Percentiles rank a stretch among this genome's conserved stretches.
These are phyloP conservation scores for Colletotrichum noveboracense DNA, from an alignment of 2,329 filamentous ascomycete species.

Conservation along the genomic window DNA sequence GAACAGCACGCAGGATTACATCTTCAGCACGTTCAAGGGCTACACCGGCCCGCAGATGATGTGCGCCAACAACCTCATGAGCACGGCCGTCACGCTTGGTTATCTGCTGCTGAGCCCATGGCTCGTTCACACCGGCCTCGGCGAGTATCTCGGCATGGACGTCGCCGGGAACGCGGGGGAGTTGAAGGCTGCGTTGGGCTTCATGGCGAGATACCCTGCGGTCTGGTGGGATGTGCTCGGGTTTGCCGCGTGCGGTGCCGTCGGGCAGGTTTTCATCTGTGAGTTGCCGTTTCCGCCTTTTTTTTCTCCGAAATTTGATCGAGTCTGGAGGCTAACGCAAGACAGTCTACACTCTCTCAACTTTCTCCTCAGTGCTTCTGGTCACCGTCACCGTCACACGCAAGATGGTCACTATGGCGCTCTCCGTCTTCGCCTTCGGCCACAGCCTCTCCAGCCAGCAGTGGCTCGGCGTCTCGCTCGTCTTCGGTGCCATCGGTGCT, in stretches of 20 bases:
- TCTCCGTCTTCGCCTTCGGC: constrained; percentile 94
- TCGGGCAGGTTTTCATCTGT: constrained; percentile 97
- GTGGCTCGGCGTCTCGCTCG: constrained; percentile 89
- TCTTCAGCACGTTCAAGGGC: constrained; percentile 79
- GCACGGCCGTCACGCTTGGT: constrained; percentile 73
- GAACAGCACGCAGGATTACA: constrained; percentile 95
- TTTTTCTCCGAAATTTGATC: neutral
- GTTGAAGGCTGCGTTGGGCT: constrained; percentile 77
- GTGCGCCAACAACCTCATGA: constrained; percentile 94
- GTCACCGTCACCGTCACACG: constrained; percentile 97
- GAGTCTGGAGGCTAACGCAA: neutral
- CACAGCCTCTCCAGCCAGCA: constrained; percentile 88
- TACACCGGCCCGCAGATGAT: constrained; percentile 98
- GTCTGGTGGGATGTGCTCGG: constrained; percentile 89
- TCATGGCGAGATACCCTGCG: constrained; percentile 78
- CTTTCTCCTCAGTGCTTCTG: constrained; percentile 88
- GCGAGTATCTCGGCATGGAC: constrained; percentile 71
- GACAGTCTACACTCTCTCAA: constrained; percentile 85
- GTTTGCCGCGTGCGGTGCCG: constrained; percentile 87
- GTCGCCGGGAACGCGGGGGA: constrained; percentile 74
- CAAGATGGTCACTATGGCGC: constrained; percentile 99
- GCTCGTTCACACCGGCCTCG: constrained; percentile 70
- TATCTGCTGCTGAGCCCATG: constrained; percentile 84
- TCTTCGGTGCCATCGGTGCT: constrained; percentile 94
- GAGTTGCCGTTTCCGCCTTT: constrained; percentile 33